Conservation (phyloP, 768 basidiomycete species). For the Lentinula detonsa region DNA sequence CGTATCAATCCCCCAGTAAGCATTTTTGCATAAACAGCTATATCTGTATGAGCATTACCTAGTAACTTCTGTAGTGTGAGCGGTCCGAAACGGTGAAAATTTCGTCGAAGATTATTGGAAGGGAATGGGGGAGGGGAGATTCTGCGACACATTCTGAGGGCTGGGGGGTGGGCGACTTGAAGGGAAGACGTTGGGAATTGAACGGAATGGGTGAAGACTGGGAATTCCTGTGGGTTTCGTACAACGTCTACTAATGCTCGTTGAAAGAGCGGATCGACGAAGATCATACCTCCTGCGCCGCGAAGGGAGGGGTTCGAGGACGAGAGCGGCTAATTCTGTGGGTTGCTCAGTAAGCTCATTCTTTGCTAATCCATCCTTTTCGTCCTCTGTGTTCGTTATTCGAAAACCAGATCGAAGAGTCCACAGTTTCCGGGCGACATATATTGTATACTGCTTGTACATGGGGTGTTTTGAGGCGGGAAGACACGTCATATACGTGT, state of each 20-base stretch:
- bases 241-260: constrained; percentile 78
- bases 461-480: constrained; percentile 55
- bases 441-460: constrained; percentile 53
- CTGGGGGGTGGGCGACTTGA: background rate
- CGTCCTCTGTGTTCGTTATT: background rate
- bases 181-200: background rate
- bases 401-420: background rate
- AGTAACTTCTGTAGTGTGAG: constrained; percentile 60
- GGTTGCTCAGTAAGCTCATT: background rate
- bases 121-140: constrained; percentile 8
- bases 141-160: background rate
- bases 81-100: constrained; percentile 86
- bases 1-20: constrained; percentile 91
- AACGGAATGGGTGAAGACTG: constrained; percentile 45
- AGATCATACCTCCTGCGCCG: constrained; percentile 96
- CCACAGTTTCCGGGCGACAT: constrained; percentile 39
- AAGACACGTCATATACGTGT: constrained; percentile 64
- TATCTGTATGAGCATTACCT: constrained; percentile 66
- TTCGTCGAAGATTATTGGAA: constrained; percentile 94
- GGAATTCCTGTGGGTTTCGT: constrained; percentile 34
- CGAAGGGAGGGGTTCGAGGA: constrained; percentile 87
- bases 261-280: constrained; percentile 96
- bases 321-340: constrained; percentile 60
- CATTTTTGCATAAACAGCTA: constrained; percentile 89
- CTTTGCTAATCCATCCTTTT: background rate